phyloP scores from a whole-genome alignment of 2,329 filamentous ascomycete genomes.

The Beauveria sp. region DNA sequence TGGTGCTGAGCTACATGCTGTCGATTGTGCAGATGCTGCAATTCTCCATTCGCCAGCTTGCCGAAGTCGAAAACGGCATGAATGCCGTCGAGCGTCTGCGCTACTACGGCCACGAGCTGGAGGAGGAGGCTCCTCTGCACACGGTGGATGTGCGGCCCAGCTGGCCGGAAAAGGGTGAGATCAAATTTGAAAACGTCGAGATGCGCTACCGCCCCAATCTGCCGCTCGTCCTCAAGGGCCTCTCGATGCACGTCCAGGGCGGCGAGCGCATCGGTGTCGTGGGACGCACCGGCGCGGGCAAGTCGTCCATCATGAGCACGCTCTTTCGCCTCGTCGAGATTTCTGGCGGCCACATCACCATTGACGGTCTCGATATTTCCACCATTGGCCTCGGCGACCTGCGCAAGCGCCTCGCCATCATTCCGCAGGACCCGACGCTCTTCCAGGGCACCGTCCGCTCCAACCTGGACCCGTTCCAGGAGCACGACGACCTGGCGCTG shows the following conservation, averaged over 20 bases:
- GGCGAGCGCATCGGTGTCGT: slow-evolving; percentile 78
- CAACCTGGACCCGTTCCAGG: slow-evolving; percentile 70
- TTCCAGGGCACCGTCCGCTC: slow-evolving; percentile 73
- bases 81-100: slow-evolving; percentile 88
- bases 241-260: slow-evolving; percentile 64
- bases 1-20: slow-evolving; percentile 90
- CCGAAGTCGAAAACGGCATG: slow-evolving; percentile 97
- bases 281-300: slow-evolving; percentile 74
- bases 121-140: slow-evolving; percentile 81
- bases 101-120: slow-evolving; percentile 80
- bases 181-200: slow-evolving; percentile 64
- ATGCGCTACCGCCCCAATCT: slow-evolving; percentile 71
- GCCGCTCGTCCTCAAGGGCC: slow-evolving; percentile 63
- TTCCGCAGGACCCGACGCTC: slow-evolving; percentile 76
- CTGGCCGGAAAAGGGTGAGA: slow-evolving; percentile 86
- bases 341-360: slow-evolving; percentile 52
- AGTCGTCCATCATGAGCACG: slow-evolving; percentile 76
- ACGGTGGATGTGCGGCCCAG: slow-evolving; percentile 61
- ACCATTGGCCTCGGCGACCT: slow-evolving; percentile 69
- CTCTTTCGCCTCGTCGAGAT: slow-evolving; percentile 70
- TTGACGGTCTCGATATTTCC: slow-evolving; percentile 62
- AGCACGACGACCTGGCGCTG: slow-evolving; percentile 69
- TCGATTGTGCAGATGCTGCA: slow-evolving; percentile 93
- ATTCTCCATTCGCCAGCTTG: slow-evolving; percentile 87
- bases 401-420: slow-evolving; percentile 69